A percentile compares a stretch with the other conserved stretches of the same genome.
phyloP scores from a whole-genome alignment of 495 filamentous ascomycete species.

The Immersiella caudata region DNA sequence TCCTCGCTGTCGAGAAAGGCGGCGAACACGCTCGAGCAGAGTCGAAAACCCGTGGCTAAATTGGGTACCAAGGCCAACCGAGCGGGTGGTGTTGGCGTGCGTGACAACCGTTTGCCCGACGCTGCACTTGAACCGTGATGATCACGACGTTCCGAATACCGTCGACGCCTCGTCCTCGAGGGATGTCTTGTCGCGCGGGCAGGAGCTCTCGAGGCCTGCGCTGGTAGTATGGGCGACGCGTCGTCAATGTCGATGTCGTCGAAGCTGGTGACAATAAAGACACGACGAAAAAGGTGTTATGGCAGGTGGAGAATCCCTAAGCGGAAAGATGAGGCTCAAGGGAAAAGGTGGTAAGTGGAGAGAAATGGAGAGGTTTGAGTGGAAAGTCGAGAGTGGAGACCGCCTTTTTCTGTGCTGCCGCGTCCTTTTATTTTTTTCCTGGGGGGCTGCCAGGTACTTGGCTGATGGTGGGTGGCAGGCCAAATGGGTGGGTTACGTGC shows the following conservation, averaged over 20 bases:
- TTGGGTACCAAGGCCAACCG: conserved; percentile 26
- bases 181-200: not conserved
- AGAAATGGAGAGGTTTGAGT: conserved; percentile 41
- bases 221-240: conserved; percentile 16
- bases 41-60: conserved; percentile 18
- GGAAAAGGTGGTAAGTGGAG: conserved; percentile 41
- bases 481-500: conserved; percentile 28
- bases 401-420: conserved; percentile 34
- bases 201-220: not conserved
- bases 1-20: conserved; percentile 10
- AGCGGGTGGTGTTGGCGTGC: conserved; percentile 14
- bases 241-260: conserved; percentile 18
- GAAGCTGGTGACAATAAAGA: conserved; percentile 19
- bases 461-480: conserved; percentile 35
- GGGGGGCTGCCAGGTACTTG: conserved; percentile 36
- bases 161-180: no score
- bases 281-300: conserved; percentile 19
- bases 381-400: conserved; percentile 41
- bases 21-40: conserved; percentile 12
- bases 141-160: conserved; percentile 15
- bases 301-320: conserved; percentile 37
- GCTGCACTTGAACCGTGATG: conserved; percentile 15
- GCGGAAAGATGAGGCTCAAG: conserved; percentile 42
- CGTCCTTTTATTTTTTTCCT: conserved; percentile 34
- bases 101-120: conserved; percentile 25